Conservation (phyloP, 2,329 filamentous ascomycete genomes). For the Emergomyces pasteurianus region DNA sequence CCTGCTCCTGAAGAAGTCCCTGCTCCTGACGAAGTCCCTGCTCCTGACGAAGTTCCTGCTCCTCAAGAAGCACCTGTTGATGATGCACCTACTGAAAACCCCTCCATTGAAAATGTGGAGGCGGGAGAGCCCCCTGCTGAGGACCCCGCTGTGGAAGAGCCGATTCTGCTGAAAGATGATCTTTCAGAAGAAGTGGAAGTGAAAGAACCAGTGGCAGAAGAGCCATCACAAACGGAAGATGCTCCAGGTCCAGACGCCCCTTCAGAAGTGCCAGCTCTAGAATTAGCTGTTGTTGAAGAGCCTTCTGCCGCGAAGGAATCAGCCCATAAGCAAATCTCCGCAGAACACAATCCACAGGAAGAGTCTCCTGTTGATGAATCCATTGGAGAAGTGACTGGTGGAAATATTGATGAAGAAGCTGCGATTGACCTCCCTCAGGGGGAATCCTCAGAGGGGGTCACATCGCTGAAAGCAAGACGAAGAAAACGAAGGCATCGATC, state of each 20-base stretch:
- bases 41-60: no score
- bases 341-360: slow-evolving; percentile 1
- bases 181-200: slow-evolving; percentile 6
- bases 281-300: slow-evolving; percentile 5
- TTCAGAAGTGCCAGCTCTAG: slow-evolving; percentile 4
- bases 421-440: slow-evolving; percentile 1
- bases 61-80: slow-evolving; percentile 6
- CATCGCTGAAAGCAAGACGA: slow-evolving; percentile 7
- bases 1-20: no score
- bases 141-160: slow-evolving; percentile 9
- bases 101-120: slow-evolving; percentile 8
- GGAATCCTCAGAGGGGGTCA: background rate
- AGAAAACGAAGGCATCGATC: slow-evolving; percentile 23
- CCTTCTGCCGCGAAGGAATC: slow-evolving; percentile 7
- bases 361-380: background rate
- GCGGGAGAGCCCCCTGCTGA: slow-evolving; percentile 9
- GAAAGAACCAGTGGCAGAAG: slow-evolving; percentile 2
- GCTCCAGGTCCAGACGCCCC: slow-evolving; percentile 3
- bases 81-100: slow-evolving; percentile 10
- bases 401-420: background rate
- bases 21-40: no score
- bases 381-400: background rate
- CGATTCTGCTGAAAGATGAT: slow-evolving; percentile 4
- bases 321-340: background rate
- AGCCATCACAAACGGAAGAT: slow-evolving; percentile 7